Evolutionary conservation across 2,329 filamentous ascomycete species (phyloP).

Genomic region (Ceratocystis diversiconidia): DNA sequence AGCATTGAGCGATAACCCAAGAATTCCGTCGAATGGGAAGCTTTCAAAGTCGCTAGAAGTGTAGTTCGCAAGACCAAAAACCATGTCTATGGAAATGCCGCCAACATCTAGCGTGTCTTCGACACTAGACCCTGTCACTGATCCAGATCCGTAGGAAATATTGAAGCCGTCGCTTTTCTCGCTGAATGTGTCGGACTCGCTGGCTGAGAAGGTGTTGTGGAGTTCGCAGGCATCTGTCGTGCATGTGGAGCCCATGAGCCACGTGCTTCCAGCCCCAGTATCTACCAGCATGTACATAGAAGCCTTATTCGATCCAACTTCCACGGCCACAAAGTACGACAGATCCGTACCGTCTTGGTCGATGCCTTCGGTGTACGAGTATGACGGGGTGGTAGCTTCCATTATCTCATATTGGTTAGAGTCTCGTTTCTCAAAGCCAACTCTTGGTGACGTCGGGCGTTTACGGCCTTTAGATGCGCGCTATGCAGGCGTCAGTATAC

Average conservation of each 20-base stretch:
- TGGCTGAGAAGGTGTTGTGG: conserved; percentile 55
- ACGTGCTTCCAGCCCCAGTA: conserved; percentile 58
- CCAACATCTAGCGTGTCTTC: conserved; percentile 55
- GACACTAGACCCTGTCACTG: conserved; percentile 51
- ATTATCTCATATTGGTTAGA: conserved; percentile 35
- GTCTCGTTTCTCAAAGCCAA: conserved; percentile 25
- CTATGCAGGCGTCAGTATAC: conserved; percentile 3
- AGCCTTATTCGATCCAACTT: conserved; percentile 40
- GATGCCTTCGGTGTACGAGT: conserved; percentile 39
- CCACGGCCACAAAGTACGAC: conserved; percentile 47
- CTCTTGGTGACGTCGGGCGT: conserved; percentile 15
- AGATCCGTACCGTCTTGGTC: conserved; percentile 52
- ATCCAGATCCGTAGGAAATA: conserved; percentile 65
- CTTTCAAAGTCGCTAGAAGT: conserved; percentile 60
- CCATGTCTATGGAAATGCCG: conserved; percentile 46
- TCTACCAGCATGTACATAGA: conserved; percentile 49
- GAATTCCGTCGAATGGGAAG: conserved; percentile 78
- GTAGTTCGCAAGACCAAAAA: conserved; percentile 57
- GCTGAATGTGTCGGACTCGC: conserved; percentile 50
- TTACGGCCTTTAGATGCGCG: background rate
- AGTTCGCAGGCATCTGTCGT: conserved; percentile 47
- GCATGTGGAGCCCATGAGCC: conserved; percentile 68
- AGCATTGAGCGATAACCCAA: conserved; percentile 56
- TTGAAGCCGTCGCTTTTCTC: conserved; percentile 40
- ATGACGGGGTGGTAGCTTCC: conserved; percentile 32